A percentile compares a stretch with the other conserved stretches of the same genome.
Conservation (phyloP, 2,329 filamentous ascomycete genomes). For the Penicillium sp. region DNA sequence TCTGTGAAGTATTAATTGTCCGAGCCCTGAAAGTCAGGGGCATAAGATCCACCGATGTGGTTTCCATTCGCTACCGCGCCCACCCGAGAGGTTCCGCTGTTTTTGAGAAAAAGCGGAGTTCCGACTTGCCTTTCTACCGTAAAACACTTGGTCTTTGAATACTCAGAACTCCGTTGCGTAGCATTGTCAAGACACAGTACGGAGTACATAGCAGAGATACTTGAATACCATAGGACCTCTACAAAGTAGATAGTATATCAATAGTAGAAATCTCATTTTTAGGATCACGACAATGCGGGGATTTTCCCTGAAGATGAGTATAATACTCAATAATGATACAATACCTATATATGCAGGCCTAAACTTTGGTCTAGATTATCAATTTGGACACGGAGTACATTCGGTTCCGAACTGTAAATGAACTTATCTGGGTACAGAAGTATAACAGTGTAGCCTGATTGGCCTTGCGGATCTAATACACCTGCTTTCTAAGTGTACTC, state of each 20-base stretch:
- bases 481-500: neutral
- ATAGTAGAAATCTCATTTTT: neutral
- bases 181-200: neutral
- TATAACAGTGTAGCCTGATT: neutral
- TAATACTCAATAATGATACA: neutral
- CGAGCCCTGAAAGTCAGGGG: neutral
- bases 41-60: conserved; percentile 4
- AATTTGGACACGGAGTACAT: neutral
- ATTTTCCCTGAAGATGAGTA: neutral
- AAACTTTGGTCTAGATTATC: neutral
- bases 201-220: too few species aligned
- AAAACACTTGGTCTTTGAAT: neutral
- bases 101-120: conserved; percentile 15
- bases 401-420: neutral
- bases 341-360: neutral
- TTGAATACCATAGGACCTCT: neutral
- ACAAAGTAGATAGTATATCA: neutral
- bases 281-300: neutral
- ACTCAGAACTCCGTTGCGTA: neutral
- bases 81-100: conserved; percentile 15
- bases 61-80: conserved; percentile 19
- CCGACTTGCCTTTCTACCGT: conserved; percentile 10
- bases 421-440: neutral
- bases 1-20: neutral
- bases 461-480: neutral